These are phyloP conservation scores for Entomophthora muscae DNA, from an alignment of 371 early-diverging fungal genomes.

Conservation along the genomic window DNA sequence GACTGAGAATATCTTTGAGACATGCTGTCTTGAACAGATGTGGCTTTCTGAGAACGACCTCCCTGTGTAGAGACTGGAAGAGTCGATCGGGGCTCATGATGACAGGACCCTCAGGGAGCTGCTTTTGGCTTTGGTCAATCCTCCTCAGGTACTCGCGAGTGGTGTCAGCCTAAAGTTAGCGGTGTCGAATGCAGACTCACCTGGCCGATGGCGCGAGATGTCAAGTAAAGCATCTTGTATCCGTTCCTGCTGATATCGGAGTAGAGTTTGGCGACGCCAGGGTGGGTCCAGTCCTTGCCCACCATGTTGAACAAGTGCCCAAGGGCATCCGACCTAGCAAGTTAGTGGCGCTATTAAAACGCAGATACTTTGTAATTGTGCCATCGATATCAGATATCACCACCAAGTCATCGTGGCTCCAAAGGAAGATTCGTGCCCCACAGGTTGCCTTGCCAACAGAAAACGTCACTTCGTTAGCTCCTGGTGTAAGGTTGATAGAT, in stretches of 20 bases:
- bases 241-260: conserved; percentile 89
- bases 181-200: no score
- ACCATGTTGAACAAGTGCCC: conserved; percentile 97
- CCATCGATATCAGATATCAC: conserved; percentile 99
- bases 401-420: conserved; percentile 69
- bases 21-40: conserved; percentile 97
- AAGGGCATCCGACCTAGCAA: conserved; percentile 90
- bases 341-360: no score
- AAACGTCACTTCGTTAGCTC: conserved; percentile 82
- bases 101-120: conserved; percentile 93
- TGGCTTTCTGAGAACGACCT: conserved; percentile 89
- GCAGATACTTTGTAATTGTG: conserved; percentile 91
- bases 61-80: conserved; percentile 83
- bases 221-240: conserved; percentile 93
- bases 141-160: conserved; percentile 85
- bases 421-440: conserved; percentile 73
- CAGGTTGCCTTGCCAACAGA: conserved; percentile 65
- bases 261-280: conserved; percentile 91
- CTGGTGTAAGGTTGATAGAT: conserved; percentile 60
- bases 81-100: conserved; percentile 95
- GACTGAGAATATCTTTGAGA: conserved; percentile 70
- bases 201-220: conserved; percentile 94
- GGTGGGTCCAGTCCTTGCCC: conserved; percentile 98
- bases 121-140: conserved; percentile 74
- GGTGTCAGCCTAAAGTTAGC: no score